Base-by-base conservation (phyloP, 306 rosid genomes). In the Cajanus cajan region DNA sequence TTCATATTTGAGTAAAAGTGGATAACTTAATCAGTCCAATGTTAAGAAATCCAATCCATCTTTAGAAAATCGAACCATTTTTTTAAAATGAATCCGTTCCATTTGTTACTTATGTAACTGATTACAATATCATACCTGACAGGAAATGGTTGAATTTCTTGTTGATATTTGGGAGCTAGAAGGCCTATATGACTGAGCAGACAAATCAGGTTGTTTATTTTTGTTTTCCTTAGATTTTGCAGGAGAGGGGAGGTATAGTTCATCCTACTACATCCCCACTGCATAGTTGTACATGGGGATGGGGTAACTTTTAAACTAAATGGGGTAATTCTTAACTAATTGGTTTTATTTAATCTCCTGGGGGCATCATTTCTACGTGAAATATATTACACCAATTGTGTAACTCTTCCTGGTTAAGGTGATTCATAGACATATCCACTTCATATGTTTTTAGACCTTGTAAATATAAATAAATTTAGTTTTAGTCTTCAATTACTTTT, bases 111-210 rank as follows among this genome's bases (percentile, higher is more conserved):
- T 3, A 28, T 78, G 78, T 84, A 58, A 71, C 75, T 61, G 78
- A 50, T 74, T 48, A 31, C 8, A 40, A 36, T n/a, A 40, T 65
- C 61, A 43, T 61, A 78, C 62, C 67, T 83, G 66, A 9, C 94
- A 94, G 98, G 98, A 94, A 82, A 94, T 94, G 97, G 25, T 90
- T 18, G 96, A 90, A 8, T 93, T 90, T 83, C 94, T 93, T 73
- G 92, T 85, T 70, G 91, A 92, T 79, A 71, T 88, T 16, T 94
- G 97, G 97, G 98, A 92, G 84, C 82, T 85, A 55, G 97, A 90
- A 48, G 97, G 97, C 76, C 58, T 90, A 52, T 91, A 92, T 78
- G 98, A 90, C 73, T 90, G 87, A 94, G 55, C 75, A 40, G 69
- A 70, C 50, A 81, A 80, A 74, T 19, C 15, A 75, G 25, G 71